Conservation (phyloP, 2,329 filamentous ascomycete genomes). For the Xylaria sp. region DNA sequence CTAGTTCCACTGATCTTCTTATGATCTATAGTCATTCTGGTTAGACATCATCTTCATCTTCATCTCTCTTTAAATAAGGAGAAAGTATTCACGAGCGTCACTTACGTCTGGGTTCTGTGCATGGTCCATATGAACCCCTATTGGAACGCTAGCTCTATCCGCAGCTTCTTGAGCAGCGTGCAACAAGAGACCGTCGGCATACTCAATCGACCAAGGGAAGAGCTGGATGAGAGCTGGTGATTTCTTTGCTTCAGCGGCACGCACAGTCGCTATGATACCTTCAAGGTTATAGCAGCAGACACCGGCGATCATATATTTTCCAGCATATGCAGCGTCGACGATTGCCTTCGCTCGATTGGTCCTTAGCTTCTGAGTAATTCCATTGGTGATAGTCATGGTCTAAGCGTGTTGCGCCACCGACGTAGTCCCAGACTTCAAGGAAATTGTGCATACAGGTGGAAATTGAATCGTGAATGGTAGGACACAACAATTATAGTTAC, state of each 20-base stretch:
- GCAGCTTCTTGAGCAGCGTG: conserved; percentile 16
- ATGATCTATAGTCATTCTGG: neutral
- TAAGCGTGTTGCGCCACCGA: neutral
- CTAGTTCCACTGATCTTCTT: conserved; percentile 14
- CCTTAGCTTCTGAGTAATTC: conserved; percentile 5
- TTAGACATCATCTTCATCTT: neutral
- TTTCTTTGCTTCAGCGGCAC: conserved; percentile 12
- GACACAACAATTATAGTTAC: neutral
- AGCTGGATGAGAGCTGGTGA: conserved; percentile 21
- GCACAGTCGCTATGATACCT: conserved; percentile 13
- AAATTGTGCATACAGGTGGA: neutral
- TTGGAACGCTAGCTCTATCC: conserved; percentile 14
- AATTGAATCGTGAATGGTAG: neutral
- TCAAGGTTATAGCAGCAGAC: conserved; percentile 19
- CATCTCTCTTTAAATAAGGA: neutral
- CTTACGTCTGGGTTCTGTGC: conserved; percentile 16
- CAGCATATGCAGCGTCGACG: conserved; percentile 16
- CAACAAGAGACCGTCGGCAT: conserved; percentile 10
- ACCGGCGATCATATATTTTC: conserved; percentile 20
- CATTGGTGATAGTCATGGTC: conserved; percentile 9
- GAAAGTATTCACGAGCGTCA: neutral
- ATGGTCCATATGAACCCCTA: conserved; percentile 23
- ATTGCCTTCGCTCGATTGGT: conserved; percentile 17
- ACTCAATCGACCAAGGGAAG: conserved; percentile 20
- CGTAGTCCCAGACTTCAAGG: neutral